phyloP scores from a whole-genome alignment of 495 filamentous ascomycete species.

The Neurospora hispaniola region DNA sequence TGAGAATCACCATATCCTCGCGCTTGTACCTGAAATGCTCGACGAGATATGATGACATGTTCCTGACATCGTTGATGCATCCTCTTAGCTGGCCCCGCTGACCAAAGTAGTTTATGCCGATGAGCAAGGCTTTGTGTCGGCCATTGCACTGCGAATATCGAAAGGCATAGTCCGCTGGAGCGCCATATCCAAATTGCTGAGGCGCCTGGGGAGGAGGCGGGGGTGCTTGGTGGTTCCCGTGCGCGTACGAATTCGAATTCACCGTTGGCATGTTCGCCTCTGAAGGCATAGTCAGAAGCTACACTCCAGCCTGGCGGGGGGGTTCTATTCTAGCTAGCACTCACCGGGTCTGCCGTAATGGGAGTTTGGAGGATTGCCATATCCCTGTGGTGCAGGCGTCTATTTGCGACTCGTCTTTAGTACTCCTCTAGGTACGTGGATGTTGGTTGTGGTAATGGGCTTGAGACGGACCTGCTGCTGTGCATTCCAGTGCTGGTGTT shows the following conservation, averaged over 20 bases:
- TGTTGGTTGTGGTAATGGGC: not conserved
- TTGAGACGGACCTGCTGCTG: not conserved
- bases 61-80: slow-evolving; percentile 97
- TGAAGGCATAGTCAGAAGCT: not conserved
- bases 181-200: slow-evolving; percentile 67
- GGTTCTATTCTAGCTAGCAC: slow-evolving; percentile 6
- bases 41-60: slow-evolving; percentile 89
- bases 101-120: slow-evolving; percentile 96
- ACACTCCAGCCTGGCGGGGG: not conserved
- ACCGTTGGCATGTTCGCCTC: slow-evolving; percentile 31
- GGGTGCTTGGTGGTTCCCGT: slow-evolving; percentile 43
- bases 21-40: slow-evolving; percentile 86
- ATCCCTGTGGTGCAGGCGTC: slow-evolving; percentile 13
- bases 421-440: not conserved
- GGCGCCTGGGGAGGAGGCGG: slow-evolving; percentile 47
- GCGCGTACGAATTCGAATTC: slow-evolving; percentile 42
- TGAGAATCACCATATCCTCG: slow-evolving; percentile 97
- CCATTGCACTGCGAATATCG: slow-evolving; percentile 91
- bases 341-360: slow-evolving; percentile 32
- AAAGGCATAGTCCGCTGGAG: slow-evolving; percentile 69
- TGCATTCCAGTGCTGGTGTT: not conserved
- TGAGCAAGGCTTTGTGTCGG: slow-evolving; percentile 80
- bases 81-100: slow-evolving; percentile 86
- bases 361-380: slow-evolving; percentile 27
- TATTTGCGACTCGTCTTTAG: not conserved